Evolutionary conservation across 1,139 yeast species (phyloP).

Genomic region (Trichomonascaceae sp.): DNA sequence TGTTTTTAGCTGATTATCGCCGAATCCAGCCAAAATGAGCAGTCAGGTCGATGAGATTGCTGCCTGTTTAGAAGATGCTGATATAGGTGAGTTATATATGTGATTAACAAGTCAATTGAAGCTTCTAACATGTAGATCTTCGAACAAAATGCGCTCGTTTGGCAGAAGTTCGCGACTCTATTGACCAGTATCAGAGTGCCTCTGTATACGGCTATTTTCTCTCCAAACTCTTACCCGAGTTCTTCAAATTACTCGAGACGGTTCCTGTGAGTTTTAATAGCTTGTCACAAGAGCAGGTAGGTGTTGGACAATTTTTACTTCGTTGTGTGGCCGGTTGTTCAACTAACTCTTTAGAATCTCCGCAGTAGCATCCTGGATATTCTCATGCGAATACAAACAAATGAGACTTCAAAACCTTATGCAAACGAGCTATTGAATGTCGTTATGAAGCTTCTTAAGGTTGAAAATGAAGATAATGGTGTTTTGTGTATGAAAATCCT

Average conservation of each 20-base stretch:
- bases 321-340: background rate
- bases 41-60: conserved; percentile 55
- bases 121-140: conserved; percentile 38
- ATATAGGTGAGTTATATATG: conserved; percentile 22
- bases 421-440: conserved; percentile 54
- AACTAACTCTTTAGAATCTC: conserved; percentile 36
- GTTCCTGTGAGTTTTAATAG: conserved; percentile 64
- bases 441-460: conserved; percentile 55
- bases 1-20: background rate
- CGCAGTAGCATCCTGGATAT: conserved; percentile 74
- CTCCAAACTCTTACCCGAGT: conserved; percentile 29
- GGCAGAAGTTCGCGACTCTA: conserved; percentile 77
- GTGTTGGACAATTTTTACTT: conserved; percentile 6
- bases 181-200: conserved; percentile 76
- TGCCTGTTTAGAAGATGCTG: conserved; percentile 48
- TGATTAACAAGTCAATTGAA: background rate
- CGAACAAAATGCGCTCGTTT: conserved; percentile 59
- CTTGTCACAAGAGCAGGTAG: conserved; percentile 28
- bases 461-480: conserved; percentile 94
- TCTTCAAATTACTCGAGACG: conserved; percentile 44
- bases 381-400: conserved; percentile 74
- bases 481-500: conserved; percentile 84
- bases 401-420: conserved; percentile 73
- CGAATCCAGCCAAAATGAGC: background rate
- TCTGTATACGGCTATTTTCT: conserved; percentile 57